Evolutionary conservation across 225 moss, liverwort and hornwort genomes (phyloP), one percentile per base, ranked within the genome.

Genomic region (Antitrichia curtipendula): DNA sequence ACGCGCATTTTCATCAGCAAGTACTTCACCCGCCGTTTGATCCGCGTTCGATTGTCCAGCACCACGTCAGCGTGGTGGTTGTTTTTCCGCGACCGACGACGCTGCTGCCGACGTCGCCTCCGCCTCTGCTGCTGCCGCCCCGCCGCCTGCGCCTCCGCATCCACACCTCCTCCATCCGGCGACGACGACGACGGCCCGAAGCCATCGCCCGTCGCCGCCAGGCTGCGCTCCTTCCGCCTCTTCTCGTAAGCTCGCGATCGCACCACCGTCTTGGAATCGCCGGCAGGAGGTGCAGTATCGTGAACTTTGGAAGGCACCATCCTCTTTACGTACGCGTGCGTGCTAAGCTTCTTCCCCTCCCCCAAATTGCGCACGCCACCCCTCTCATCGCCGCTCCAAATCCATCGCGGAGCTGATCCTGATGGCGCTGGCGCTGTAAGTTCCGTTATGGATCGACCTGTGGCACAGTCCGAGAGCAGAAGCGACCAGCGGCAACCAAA

Each of bases 1-100:
- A 90, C 87, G n/a, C 98, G 94, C 89, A 97, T 96, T 88, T 96
- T 91, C 45, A 94, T 93, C 50, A 97, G 90, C 93, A 98, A 85
- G 77, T 95, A 93, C 92, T 95, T 98, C 57, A 98, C 95, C 58
- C 95, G 95, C 88, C 94, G 92, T 87, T 92, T 94, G 85, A 98
- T 95, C 86, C 93, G 91, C 84, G 90, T 88, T 73, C 93, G 93
- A 61, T 95, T 95, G 43, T 90, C 92, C 36, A 92, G 52, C 78
- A 88, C 87, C 82, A 82, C 82, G 60, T 88, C 87, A 50, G 86
- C 61, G 68, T 85, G 92, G 81, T 85, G 74, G 50, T 41, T 52
- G 38, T 17, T 81, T 53, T 81, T 80, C 80, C 90, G 83, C 27
- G 92, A 62, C 78, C 58, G 82, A 5, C 95, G 88, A 27, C 92